Conservation (phyloP, 768 basidiomycete species). For the Pisolithus orientalis region DNA sequence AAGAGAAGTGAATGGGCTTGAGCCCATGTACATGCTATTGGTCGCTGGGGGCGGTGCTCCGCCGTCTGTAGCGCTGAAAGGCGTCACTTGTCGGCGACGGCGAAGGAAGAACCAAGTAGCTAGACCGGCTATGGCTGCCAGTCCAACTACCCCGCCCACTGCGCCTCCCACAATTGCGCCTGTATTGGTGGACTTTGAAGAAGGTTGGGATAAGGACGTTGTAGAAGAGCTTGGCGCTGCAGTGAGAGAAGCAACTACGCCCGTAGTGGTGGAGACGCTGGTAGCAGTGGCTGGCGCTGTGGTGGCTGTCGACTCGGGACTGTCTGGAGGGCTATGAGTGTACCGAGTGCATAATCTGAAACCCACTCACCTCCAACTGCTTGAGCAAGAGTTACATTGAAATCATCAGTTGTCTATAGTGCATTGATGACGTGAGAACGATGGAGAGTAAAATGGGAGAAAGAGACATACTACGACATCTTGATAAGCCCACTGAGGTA, state of each 20-base stretch:
- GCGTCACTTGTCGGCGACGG: conserved; percentile 20
- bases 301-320: conserved; percentile 39
- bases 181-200: conserved; percentile 25
- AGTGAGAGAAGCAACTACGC: conserved; percentile 6
- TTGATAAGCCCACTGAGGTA: conserved; percentile 61
- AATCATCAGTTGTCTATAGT: conserved; percentile 31
- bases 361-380: conserved; percentile 17
- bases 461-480: conserved; percentile 39
- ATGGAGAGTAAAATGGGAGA: neutral
- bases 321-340: conserved; percentile 20
- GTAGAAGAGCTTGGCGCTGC: conserved; percentile 8
- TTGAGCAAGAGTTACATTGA: conserved; percentile 36
- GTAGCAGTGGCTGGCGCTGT: conserved; percentile 23
- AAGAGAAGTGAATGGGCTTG: conserved; percentile 8
- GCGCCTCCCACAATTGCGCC: conserved; percentile 64
- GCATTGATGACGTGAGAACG: conserved; percentile 1
- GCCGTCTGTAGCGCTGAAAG: conserved; percentile 2
- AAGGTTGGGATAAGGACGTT: neutral
- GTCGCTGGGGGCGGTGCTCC: neutral
- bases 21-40: conserved; percentile 1
- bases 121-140: conserved; percentile 36
- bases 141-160: conserved; percentile 45
- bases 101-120: conserved; percentile 34
- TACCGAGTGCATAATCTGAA: neutral
- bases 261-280: conserved; percentile 6